Base-by-base conservation (phyloP, 805 yeast genomes). In the Metschnikowia sp. region DNA sequence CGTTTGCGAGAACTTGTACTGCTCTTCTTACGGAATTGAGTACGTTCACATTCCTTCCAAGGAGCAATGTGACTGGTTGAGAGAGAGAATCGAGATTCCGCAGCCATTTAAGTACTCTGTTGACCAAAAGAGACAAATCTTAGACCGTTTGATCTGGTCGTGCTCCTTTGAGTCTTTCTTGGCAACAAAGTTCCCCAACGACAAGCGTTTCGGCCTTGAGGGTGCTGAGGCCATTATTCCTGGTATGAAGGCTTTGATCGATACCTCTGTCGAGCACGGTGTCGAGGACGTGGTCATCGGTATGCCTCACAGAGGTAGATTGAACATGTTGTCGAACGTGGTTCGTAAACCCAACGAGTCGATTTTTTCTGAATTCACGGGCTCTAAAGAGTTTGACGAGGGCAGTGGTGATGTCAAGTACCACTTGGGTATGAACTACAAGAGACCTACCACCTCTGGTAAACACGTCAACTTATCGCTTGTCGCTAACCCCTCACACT, bases 251-350 rank as follows among this genome's bases (percentile, higher is more conserved):
- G 86, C 97, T 42, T 70, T 94, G 66, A 90, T 94, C 65, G 99
- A 94, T 72, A 84, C 90, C 57, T 80, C 96, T 39, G 98, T 91
- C 42, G 95, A 87, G 57, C 74, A 76, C 52, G 99, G 99, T 60
- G 85, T 92, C 44, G 97, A 91, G 72, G 98, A 92, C 68, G 84
- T 94, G 52, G 95, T 92, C 62, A 86, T 94, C 61, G 99, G 99
- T 76, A 94, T 94, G 98, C 97, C 99, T 45, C 99, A 94, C 74
- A 88, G 99, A 81, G 99, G 99, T 74, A 85, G 99, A 77, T 79
- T 94, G 63, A 94, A 94, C 72, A 91, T 94, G 85, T 81, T 94
- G 72, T 89, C 98, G 51, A 94, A 94, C 75, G 98, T 94, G 61
- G 97, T 94, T 42, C 87, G 99, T 76, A 94, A 94, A 71, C 98